phyloP scores from a whole-genome alignment of 176 grass and related monocot species.

The Juncus inflexus region DNA sequence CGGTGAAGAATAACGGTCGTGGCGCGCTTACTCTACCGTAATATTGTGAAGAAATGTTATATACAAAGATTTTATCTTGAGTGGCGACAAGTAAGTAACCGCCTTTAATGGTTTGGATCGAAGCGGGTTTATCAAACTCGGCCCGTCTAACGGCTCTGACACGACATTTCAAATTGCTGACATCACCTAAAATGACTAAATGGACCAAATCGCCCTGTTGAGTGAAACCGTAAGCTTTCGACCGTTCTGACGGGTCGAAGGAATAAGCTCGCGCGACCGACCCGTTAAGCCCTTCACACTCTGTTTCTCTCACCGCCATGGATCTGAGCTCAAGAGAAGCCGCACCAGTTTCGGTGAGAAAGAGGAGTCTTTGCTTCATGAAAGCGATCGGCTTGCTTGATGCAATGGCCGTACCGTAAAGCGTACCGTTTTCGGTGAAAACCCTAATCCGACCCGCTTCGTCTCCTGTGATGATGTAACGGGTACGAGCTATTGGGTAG shows the following conservation, averaged over 20 bases:
- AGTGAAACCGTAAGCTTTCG: conserved; percentile 87
- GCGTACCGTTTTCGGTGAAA: conserved; percentile 90
- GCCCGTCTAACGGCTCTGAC: conserved; percentile 61
- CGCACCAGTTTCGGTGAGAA: conserved; percentile 73
- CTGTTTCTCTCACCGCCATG: conserved; percentile 70
- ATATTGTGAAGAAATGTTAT: conserved; percentile 90
- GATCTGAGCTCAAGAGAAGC: conserved; percentile 77
- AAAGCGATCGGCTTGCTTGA: conserved; percentile 68
- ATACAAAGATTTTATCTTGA: conserved; percentile 70
- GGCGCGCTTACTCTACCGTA: conserved; percentile 73
- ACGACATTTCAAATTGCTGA: conserved; percentile 79
- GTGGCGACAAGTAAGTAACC: conserved; percentile 64
- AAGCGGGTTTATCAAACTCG: conserved; percentile 50
- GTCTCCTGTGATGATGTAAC: conserved; percentile 81
- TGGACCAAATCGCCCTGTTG: conserved; percentile 69
- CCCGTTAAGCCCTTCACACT: conserved; percentile 70
- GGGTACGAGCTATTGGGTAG: conserved; percentile 50
- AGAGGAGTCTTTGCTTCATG: conserved; percentile 85
- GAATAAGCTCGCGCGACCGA: conserved; percentile 62
- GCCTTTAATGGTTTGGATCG: conserved; percentile 74
- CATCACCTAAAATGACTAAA: conserved; percentile 75
- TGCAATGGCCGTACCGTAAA: conserved; percentile 84
- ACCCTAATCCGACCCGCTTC: conserved; percentile 63
- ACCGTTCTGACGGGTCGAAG: conserved; percentile 76
- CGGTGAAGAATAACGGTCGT: conserved; percentile 44